A percentile compares a stretch with the other conserved stretches of the same genome.
Conservation (phyloP, 1,139 yeast genomes). For the Neolecta irregularis region DNA sequence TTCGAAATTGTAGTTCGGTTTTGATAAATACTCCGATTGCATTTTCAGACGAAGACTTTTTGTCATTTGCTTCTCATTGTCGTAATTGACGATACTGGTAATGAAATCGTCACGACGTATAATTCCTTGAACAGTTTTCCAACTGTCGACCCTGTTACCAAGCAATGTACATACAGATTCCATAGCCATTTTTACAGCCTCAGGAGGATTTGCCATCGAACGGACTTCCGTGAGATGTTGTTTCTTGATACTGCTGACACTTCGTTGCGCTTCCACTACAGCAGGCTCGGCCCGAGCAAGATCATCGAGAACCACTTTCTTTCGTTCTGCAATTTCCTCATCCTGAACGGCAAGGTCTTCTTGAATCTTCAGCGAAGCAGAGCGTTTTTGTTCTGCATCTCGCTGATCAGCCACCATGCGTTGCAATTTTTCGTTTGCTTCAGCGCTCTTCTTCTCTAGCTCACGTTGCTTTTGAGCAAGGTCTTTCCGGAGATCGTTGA, state of each 20-base stretch:
- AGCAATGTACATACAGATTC: conserved; percentile 76
- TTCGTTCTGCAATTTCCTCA: conserved; percentile 40
- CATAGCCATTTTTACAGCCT: conserved; percentile 66
- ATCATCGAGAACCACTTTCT: conserved; percentile 42
- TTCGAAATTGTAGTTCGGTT: conserved; percentile 54
- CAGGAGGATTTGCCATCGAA: conserved; percentile 85
- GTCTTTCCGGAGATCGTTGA: conserved; percentile 40
- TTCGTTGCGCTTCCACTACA: conserved; percentile 64
- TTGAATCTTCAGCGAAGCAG: conserved; percentile 67
- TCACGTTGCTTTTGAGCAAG: conserved; percentile 40
- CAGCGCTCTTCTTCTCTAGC: conserved; percentile 42
- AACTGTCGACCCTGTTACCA: conserved; percentile 50
- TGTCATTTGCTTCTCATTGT: conserved; percentile 46
- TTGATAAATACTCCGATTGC: conserved; percentile 44
- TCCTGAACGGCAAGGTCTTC: conserved; percentile 57
- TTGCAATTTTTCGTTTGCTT: conserved; percentile 57
- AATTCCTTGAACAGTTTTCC: conserved; percentile 77
- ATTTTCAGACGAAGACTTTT: conserved; percentile 38
- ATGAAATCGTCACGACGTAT: conserved; percentile 81
- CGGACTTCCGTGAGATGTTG: conserved; percentile 81
- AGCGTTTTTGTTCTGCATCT: conserved; percentile 82
- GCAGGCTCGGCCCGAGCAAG: conserved; percentile 72
- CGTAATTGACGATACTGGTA: conserved; percentile 60
- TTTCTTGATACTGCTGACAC: conserved; percentile 82
- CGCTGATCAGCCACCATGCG: conserved; percentile 77